Evolutionary conservation across 306 rosid species (phyloP).

Genomic region (Gastrolobium villosum): DNA sequence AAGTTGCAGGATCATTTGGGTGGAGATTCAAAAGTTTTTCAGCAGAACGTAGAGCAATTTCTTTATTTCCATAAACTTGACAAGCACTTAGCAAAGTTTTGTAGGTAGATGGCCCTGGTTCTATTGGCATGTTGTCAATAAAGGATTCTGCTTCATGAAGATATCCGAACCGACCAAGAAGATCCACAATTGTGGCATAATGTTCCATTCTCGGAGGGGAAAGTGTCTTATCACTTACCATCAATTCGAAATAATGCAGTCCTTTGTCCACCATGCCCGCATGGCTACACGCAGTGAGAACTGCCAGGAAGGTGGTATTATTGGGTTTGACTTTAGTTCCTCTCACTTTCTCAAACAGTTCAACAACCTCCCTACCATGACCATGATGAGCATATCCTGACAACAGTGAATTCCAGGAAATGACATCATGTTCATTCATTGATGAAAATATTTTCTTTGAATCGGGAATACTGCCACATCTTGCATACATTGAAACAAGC

Average conservation of each 20-base stretch:
- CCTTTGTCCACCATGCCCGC: conserved; percentile 61
- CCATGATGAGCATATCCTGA: conserved; percentile 59
- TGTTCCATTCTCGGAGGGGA: conserved; percentile 59
- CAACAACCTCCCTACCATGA: conserved; percentile 53
- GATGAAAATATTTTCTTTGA: conserved; percentile 46
- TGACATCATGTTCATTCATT: conserved; percentile 52
- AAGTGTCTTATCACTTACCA: conserved; percentile 46
- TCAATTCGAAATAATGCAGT: conserved; percentile 55
- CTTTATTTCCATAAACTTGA: conserved; percentile 58
- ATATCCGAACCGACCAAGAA: conserved; percentile 60
- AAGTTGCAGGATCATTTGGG: conserved; percentile 60
- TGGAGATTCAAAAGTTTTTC: conserved; percentile 49
- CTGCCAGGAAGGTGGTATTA: conserved; percentile 55
- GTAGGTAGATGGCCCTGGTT: conserved; percentile 55
- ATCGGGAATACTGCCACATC: conserved; percentile 54
- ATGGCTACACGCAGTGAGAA: conserved; percentile 64
- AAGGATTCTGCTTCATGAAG: conserved; percentile 62
- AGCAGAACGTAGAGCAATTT: conserved; percentile 52
- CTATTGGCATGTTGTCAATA: conserved; percentile 51
- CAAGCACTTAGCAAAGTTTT: conserved; percentile 61
- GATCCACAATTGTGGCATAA: conserved; percentile 57
- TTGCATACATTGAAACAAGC: conserved; percentile 67
- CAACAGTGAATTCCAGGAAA: conserved; percentile 60
- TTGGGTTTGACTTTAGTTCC: conserved; percentile 50
- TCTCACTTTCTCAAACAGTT: conserved; percentile 59